Percentiles rank a stretch among this genome's conserved stretches.
These are phyloP conservation scores for Alternaria atra DNA, from an alignment of 2,329 filamentous ascomycete species.

Conservation along the genomic window DNA sequence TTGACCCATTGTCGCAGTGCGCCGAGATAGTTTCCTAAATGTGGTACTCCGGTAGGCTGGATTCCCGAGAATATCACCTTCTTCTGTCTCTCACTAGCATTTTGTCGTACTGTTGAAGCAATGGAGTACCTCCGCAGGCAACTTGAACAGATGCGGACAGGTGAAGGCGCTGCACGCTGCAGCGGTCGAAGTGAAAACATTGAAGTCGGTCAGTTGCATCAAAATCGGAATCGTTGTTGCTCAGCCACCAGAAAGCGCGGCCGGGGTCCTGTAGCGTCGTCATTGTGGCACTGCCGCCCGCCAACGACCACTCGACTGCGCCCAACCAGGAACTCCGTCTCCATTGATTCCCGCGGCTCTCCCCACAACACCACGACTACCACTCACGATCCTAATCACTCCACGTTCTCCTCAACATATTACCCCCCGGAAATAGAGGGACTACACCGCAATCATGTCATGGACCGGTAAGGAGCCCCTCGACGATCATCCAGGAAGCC, in stretches of 20 bases:
- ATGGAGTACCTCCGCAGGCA: conserved; percentile 19
- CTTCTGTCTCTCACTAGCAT: background rate
- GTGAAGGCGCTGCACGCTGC: conserved; percentile 25
- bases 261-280: conserved; percentile 31
- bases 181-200: conserved; percentile 34
- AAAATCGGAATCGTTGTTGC: conserved; percentile 14
- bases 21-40: conserved; percentile 94
- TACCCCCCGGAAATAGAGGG: conserved; percentile 6
- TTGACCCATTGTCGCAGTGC: conserved; percentile 86
- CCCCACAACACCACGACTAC: conserved; percentile 6
- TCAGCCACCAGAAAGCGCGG: conserved; percentile 25
- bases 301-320: conserved; percentile 18
- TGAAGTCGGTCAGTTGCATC: conserved; percentile 19
- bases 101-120: background rate
- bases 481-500: conserved; percentile 10
- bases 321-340: conserved; percentile 21
- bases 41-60: conserved; percentile 92
- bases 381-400: background rate
- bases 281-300: conserved; percentile 40
- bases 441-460: conserved; percentile 47
- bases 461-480: conserved; percentile 65
- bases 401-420: background rate
- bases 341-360: conserved; percentile 12
- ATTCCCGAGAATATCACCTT: conserved; percentile 87
- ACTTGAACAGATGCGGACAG: conserved; percentile 15